Evolutionary conservation across 140 eudicot genomes (phyloP).

Genomic region (Flaveria floridana): DNA sequence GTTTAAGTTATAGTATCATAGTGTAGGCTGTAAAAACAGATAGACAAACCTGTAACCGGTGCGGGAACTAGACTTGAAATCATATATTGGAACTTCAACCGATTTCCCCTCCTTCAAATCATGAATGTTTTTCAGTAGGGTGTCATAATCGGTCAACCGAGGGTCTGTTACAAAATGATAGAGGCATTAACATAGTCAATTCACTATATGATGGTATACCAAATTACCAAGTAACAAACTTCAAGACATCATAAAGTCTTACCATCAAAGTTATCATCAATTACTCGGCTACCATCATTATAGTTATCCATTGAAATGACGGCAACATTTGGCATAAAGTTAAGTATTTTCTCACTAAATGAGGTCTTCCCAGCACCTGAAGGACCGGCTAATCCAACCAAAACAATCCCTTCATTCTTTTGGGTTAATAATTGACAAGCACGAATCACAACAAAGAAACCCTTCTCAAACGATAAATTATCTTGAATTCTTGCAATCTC

Average conservation of each 20-base stretch:
- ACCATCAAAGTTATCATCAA: constrained; percentile 96
- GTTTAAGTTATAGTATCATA: constrained; percentile 9
- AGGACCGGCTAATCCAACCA: constrained; percentile 94
- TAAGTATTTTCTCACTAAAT: constrained; percentile 74
- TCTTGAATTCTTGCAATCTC: constrained; percentile 77
- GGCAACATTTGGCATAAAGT: constrained; percentile 86
- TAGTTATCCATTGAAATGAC: constrained; percentile 93
- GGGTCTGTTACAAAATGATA: constrained; percentile 58
- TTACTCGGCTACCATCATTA: constrained; percentile 82
- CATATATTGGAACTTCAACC: constrained; percentile 77
- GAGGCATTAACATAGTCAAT: not conserved
- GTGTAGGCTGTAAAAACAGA: not conserved
- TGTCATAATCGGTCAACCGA: constrained; percentile 90
- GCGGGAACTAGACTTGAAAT: constrained; percentile 89
- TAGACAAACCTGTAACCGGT: constrained; percentile 70
- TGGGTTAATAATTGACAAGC: constrained; percentile 88
- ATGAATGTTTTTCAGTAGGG: constrained; percentile 70
- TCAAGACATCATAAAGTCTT: constrained; percentile 4
- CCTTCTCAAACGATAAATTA: constrained; percentile 82
- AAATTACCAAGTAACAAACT: constrained; percentile 1
- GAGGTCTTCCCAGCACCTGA: constrained; percentile 96
- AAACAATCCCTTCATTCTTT: constrained; percentile 75
- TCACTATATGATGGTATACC: not conserved
- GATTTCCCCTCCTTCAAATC: constrained; percentile 76
- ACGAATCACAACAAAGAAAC: constrained; percentile 81